Evolutionary conservation across 75 land plant genomes (phyloP), one percentile per base, ranked within the genome.

Genomic region (Picea sitchensis): DNA sequence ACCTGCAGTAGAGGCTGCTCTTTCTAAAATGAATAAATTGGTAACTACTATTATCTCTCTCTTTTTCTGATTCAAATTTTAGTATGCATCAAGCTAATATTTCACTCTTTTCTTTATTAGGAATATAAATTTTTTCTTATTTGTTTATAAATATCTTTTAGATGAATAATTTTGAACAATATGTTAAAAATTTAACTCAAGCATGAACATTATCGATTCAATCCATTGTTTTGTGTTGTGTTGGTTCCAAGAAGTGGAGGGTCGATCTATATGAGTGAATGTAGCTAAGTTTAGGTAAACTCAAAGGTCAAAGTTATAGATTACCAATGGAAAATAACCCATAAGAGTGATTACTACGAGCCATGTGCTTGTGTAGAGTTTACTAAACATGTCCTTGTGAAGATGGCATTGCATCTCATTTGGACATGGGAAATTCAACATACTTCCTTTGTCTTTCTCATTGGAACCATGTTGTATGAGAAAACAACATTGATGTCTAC

Each of bases 211-310:
- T 65, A 34, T 18, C 41, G 21, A 20, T 69, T 41, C 12, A 41
- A 20, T 17, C 51, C n/a, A n/a, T 69, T 21, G 5, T 32, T n/a
- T 32, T 65, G 41, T 5, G 14, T 8, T 69, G 23, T 44, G 51
- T 44, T 69, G 54, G 12, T 44, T 41, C 80, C 83, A 91, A 91
- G 89, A 91, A 31, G 67, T 89, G 76, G 81, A 83, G 73, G 93
- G 93, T 4, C 80, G 91, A 79, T 8, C 84, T 23, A 87, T 91
- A 30, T 82, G 93, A 47, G 93, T 91, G 36, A 78, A 78, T 5
- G 44, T 81, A 57, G 93, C 93, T 8, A 86, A 89, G 74, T n/a
- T 83, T 4, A 86, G 73, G 80, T 83, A 78, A 57, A 65, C 4
- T 65, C 15, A 65, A 65, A 38, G 69, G 5, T 34, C 32, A 34